Evolutionary conservation across 768 basidiomycete species (phyloP), one percentile per base, ranked within the genome.

Genomic region (Gymnopilus junonius): DNA sequence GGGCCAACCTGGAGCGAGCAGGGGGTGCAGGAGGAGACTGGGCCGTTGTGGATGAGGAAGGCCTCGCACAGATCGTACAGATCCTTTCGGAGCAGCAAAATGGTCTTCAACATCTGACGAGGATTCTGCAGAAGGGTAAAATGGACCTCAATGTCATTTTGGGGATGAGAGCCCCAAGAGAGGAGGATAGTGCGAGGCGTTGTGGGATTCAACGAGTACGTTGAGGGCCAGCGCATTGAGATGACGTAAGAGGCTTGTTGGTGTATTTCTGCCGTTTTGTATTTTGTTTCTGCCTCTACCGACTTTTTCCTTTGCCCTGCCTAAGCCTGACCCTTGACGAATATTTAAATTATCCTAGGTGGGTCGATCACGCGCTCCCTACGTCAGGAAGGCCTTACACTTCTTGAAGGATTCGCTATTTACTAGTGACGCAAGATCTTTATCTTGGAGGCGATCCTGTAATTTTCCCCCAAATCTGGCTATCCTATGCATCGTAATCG

Each of bases 21-120:
- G 81, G 80, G 1, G 61, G 63, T 14, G 43, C 35, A 23, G 74
- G 69, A 25, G 81, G 83, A 8, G 90, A 88, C 68, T 94, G 92
- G 92, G 84, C 87, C 0, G 91, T 94, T n/a, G 90, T 92, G 2
- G 94, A 95, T 71, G 91, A 93, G 69, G 92, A 93, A 1, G 93
- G 93, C 1, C 76, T 95, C 59, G 80, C 85, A 50, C 87, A 92
- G 73, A 87, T 95, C 59, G 80, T 88, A 3, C 88, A 91, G 90
- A 91, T 94, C 64, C 75, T 95, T 37, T 77, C 80, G 7, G 88
- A 92, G 65, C 88, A 95, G 71, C 94, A 95, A 71, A 83, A 87
- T 0, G 94, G 94, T 23, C 77, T 95, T 58, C 87, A 87, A 25
- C 90, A 94, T 72, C 78, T 95, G 55, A 93, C 91, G 8, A 91